Conservation (phyloP, 1,139 yeast species). For the Hemisphaericaspora xylofermentans region DNA sequence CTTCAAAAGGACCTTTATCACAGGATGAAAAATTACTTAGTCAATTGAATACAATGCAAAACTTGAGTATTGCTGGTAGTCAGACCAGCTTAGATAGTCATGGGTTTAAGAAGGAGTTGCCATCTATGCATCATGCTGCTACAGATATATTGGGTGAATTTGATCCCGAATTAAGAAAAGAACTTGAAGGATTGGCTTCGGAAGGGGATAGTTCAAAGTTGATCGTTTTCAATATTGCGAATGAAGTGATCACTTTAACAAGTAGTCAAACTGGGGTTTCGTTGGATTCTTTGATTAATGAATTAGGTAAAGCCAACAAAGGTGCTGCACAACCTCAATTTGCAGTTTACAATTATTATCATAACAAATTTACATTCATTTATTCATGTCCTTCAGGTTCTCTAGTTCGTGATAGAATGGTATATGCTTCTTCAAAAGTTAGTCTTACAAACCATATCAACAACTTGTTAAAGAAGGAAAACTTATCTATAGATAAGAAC, state of each 20-base stretch:
- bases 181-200: slow-evolving; percentile 21
- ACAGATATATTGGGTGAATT: slow-evolving; percentile 30
- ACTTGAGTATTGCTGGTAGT: slow-evolving; percentile 25
- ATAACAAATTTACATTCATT: slow-evolving; percentile 50
- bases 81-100: slow-evolving; percentile 12
- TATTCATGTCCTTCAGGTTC: slow-evolving; percentile 91
- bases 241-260: slow-evolving; percentile 30
- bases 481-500: slow-evolving; percentile 32
- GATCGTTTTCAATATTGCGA: slow-evolving; percentile 32
- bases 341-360: slow-evolving; percentile 49
- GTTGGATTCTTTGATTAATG: slow-evolving; percentile 21
- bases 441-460: slow-evolving; percentile 59
- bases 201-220: slow-evolving; percentile 18
- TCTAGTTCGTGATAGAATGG: slow-evolving; percentile 86
- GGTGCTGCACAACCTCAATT: slow-evolving; percentile 44
- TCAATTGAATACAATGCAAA: slow-evolving; percentile 41
- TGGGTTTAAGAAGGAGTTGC: slow-evolving; percentile 30
- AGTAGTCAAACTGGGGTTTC: slow-evolving; percentile 16
- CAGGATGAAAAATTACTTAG: slow-evolving; percentile 57
- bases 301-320: slow-evolving; percentile 16
- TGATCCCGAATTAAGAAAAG: slow-evolving; percentile 23
- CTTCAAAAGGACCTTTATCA: slow-evolving; percentile 46
- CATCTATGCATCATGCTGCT: slow-evolving; percentile 30
- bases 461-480: slow-evolving; percentile 25
- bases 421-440: slow-evolving; percentile 81